These are phyloP conservation scores for Solanum pinnatisectum DNA, from an alignment of 257 asterid genomes.

Conservation along the genomic window DNA sequence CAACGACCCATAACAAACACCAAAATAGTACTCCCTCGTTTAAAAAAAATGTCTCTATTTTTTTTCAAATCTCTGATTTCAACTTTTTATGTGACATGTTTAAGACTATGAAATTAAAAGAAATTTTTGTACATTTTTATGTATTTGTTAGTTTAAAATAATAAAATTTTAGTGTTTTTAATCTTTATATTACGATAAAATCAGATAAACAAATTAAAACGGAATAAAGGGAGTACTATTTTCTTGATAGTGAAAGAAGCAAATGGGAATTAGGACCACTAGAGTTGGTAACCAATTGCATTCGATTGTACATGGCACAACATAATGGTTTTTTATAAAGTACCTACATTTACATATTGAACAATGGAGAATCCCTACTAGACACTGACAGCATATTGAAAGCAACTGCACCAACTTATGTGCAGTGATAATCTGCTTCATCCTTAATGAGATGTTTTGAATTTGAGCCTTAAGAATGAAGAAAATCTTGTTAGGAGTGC, in stretches of 20 bases:
- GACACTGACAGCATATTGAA: constrained; percentile 22
- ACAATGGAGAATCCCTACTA: constrained; percentile 16
- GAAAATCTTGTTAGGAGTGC: background rate
- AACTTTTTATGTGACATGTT: background rate
- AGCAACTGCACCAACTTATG: background rate
- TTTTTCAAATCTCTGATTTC: fast-evolving
- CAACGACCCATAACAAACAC: background rate
- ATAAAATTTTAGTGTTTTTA: fast-evolving
- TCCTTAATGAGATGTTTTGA: no score
- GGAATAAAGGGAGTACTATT: background rate
- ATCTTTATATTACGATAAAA: background rate
- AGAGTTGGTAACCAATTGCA: constrained; percentile 2
- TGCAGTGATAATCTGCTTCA: fast-evolving
- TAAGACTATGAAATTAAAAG: background rate
- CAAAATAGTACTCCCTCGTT: background rate
- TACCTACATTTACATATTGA: background rate
- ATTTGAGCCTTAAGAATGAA: background rate
- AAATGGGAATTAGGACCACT: constrained; percentile 3
- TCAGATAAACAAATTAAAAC: background rate
- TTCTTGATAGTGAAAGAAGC: background rate
- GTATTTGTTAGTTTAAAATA: background rate
- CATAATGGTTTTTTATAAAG: background rate
- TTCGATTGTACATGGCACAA: background rate
- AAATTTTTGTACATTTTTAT: no score
- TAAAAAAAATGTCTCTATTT: background rate